phyloP scores from a whole-genome alignment of 1,284 basidiomycete species.

The Fomitiporia mediterranea region DNA sequence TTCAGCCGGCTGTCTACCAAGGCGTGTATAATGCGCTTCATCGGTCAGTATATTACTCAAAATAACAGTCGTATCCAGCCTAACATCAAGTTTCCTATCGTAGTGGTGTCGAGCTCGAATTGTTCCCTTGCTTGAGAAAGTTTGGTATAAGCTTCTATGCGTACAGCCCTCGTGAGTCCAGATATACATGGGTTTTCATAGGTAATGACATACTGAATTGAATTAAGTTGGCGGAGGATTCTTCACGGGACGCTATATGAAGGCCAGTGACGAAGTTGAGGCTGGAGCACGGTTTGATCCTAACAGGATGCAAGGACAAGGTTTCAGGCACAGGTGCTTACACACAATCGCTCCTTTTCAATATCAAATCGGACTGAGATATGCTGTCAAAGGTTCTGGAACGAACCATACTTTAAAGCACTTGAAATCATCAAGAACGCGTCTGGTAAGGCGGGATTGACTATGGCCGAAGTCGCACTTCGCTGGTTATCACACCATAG shows the following conservation, averaged over 20 bases:
- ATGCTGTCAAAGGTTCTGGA: slow-evolving; percentile 19
- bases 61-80: neutral
- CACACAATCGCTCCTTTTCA: neutral
- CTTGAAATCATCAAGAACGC: slow-evolving; percentile 25
- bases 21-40: slow-evolving; percentile 52
- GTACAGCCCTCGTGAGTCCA: slow-evolving; percentile 39
- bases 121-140: slow-evolving; percentile 60
- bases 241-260: slow-evolving; percentile 37
- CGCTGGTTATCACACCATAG: slow-evolving; percentile 31
- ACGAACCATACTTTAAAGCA: slow-evolving; percentile 27
- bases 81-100: neutral
- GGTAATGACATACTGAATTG: no score
- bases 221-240: slow-evolving; percentile 39
- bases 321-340: no score
- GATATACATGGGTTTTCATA: neutral
- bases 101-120: slow-evolving; percentile 48
- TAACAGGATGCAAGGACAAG: slow-evolving; percentile 1
- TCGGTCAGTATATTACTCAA: slow-evolving; percentile 14
- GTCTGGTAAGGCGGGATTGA: slow-evolving; percentile 23
- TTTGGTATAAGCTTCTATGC: slow-evolving; percentile 58
- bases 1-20: slow-evolving; percentile 66
- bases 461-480: slow-evolving; percentile 28
- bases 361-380: neutral
- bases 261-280: slow-evolving; percentile 31
- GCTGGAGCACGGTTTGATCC: slow-evolving; percentile 41